These are phyloP conservation scores for Scalesia atractyloides DNA, from an alignment of 129 eudicot species.

Conservation along the genomic window DNA sequence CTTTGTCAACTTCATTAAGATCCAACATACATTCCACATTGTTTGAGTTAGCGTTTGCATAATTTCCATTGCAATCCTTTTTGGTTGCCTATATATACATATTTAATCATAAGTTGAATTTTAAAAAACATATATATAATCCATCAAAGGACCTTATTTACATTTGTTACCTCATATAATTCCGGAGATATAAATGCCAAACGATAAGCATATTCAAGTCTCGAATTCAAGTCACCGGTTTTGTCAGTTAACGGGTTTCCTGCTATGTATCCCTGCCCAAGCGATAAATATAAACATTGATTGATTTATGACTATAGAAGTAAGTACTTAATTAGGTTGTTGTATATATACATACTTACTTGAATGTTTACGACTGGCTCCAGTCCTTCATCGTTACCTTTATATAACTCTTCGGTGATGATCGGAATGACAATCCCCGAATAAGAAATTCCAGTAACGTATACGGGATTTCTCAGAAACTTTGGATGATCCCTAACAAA, in stretches of 20 bases:
- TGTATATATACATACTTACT: not conserved
- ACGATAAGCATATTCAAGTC: conserved; percentile 25
- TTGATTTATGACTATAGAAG: not conserved
- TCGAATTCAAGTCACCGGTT: conserved; percentile 24
- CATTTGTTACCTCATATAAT: conserved; percentile 27
- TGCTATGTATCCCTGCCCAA: conserved; percentile 25
- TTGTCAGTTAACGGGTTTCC: conserved; percentile 34
- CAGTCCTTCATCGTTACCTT: conserved; percentile 18
- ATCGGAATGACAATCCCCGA: conserved; percentile 8
- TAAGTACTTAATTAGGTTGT: not conserved
- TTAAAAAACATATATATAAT: not conserved
- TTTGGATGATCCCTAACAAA: conserved; percentile 31
- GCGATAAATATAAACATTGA: not conserved
- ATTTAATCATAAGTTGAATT: not conserved
- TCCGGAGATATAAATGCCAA: conserved; percentile 30
- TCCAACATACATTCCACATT: conserved; percentile 15
- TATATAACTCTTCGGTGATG: not conserved
- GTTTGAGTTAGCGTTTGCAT: conserved; percentile 27
- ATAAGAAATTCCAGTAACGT: conserved; percentile 22
- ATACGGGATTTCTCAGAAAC: conserved; percentile 32
- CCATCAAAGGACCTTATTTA: not conserved
- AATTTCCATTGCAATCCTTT: conserved; percentile 31
- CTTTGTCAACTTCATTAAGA: conserved; percentile 24
- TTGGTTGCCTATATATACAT: conserved; percentile 1
- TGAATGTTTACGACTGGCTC: conserved; percentile 8